Conservation (phyloP, 441 rosid genomes). For the Flueggea neowawraea region DNA sequence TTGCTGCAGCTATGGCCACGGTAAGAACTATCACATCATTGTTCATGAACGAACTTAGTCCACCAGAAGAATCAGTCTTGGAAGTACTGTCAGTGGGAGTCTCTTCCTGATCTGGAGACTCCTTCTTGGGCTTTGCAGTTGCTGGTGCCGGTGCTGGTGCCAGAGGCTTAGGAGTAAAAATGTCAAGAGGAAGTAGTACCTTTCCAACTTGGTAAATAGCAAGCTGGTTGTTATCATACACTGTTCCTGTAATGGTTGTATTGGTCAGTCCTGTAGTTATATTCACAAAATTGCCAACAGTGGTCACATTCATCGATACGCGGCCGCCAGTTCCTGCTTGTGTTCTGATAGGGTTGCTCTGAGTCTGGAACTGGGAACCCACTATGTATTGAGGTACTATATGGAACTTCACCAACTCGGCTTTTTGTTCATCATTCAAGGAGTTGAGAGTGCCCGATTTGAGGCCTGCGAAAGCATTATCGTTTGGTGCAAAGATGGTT, state of each 20-base stretch:
- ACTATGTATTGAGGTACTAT: slow-evolving; percentile 49
- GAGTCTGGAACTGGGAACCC: slow-evolving; percentile 56
- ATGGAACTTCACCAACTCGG: slow-evolving; percentile 60
- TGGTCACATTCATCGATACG: slow-evolving; percentile 58
- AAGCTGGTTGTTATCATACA: slow-evolving; percentile 61
- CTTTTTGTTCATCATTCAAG: slow-evolving; percentile 49
- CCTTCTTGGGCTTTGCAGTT: slow-evolving; percentile 30
- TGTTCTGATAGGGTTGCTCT: slow-evolving; percentile 69
- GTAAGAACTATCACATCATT: neutral
- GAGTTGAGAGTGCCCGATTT: slow-evolving; percentile 53
- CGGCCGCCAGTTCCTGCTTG: slow-evolving; percentile 57
- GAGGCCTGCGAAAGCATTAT: slow-evolving; percentile 49
- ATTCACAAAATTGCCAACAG: slow-evolving; percentile 52
- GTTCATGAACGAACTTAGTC: slow-evolving; percentile 1
- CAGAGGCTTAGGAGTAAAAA: slow-evolving; percentile 59
- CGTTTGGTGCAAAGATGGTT: slow-evolving; percentile 65
- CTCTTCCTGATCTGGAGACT: neutral
- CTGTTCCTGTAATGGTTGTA: slow-evolving; percentile 55
- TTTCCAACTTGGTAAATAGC: slow-evolving; percentile 62
- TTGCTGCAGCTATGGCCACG: neutral
- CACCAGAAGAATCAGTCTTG: slow-evolving; percentile 22
- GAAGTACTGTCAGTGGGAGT: neutral
- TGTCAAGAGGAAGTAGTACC: slow-evolving; percentile 59
- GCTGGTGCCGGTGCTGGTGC: slow-evolving; percentile 47
- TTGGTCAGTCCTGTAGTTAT: slow-evolving; percentile 59